A percentile compares a stretch with the other conserved stretches of the same genome.
Conservation (phyloP, 108 stramenopile genomes). For the Aurantiochytrium sp. region DNA sequence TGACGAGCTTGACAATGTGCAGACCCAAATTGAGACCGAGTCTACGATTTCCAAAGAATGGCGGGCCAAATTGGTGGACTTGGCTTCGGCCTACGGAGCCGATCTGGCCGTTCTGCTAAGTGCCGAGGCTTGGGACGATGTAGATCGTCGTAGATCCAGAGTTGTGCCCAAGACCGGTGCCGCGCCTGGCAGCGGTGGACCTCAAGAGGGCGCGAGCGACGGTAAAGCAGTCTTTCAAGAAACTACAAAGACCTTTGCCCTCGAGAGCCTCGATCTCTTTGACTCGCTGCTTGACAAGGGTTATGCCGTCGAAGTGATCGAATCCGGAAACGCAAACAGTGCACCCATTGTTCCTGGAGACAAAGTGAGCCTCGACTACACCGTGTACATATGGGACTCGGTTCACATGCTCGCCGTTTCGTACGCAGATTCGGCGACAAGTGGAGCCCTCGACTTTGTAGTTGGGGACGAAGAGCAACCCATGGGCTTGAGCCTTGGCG, state of each 20-base stretch:
- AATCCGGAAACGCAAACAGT: not conserved
- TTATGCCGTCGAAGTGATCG: not conserved
- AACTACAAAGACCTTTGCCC: not conserved
- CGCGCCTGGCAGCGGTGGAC: no score
- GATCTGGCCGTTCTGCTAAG: not conserved
- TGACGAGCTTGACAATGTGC: not conserved
- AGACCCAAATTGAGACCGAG: not conserved
- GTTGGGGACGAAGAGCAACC: not conserved
- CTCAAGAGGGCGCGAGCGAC: not conserved
- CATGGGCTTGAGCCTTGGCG: not conserved
- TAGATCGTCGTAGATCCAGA: not conserved
- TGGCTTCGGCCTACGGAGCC: not conserved
- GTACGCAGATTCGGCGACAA: not conserved
- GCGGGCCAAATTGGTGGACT: not conserved
- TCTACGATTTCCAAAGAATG: not conserved
- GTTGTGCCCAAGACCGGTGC: not conserved
- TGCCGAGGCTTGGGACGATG: constrained; percentile 6
- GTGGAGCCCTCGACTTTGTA: not conserved
- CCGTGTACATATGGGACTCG: not conserved
- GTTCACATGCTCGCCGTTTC: not conserved
- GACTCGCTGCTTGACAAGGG: not conserved
- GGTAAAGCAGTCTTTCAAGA: not conserved
- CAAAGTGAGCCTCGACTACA: not conserved
- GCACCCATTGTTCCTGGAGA: not conserved
- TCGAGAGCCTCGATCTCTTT: constrained; percentile 1